A percentile compares a stretch with the other conserved stretches of the same genome.
Evolutionary conservation across 768 basidiomycete species (phyloP).

Genomic region (Suillus bovinus): DNA sequence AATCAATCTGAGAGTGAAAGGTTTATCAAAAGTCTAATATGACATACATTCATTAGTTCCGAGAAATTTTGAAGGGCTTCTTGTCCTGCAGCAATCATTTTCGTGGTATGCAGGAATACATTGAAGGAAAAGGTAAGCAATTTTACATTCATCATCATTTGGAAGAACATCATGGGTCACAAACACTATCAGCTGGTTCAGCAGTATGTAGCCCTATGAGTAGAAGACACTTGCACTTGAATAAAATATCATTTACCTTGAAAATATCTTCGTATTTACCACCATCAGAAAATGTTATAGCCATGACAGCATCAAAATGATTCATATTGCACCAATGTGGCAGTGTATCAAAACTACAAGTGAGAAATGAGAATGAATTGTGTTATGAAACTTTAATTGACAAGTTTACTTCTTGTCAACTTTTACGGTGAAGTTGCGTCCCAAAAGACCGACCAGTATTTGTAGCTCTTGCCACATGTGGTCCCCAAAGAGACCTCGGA

Average conservation of each 20-base stretch:
- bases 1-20: background rate
- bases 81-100: slow-evolving; percentile 22
- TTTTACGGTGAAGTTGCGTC: background rate
- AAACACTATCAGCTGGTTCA: background rate
- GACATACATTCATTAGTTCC: slow-evolving; percentile 21
- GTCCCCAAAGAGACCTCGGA: slow-evolving; percentile 30
- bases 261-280: slow-evolving; percentile 38
- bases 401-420: slow-evolving; percentile 25
- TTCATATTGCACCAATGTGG: slow-evolving; percentile 9
- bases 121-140: slow-evolving; percentile 27
- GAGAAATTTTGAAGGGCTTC: slow-evolving; percentile 22
- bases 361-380: too few species aligned
- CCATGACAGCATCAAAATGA: slow-evolving; percentile 17
- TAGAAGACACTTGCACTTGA: background rate
- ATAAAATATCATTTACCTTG: slow-evolving; percentile 15
- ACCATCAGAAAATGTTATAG: slow-evolving; percentile 34
- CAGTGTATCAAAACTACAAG: slow-evolving; percentile 5
- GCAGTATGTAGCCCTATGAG: background rate
- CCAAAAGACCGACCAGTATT: slow-evolving; percentile 16
- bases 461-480: slow-evolving; percentile 33
- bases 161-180: slow-evolving; percentile 23
- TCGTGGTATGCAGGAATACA: slow-evolving; percentile 31
- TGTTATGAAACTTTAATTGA: too few species aligned
- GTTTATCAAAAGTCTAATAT: background rate
- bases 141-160: slow-evolving; percentile 3